Evolutionary conservation across 768 basidiomycete genomes (phyloP).

Genomic region (Candolleomyces eurysporus): DNA sequence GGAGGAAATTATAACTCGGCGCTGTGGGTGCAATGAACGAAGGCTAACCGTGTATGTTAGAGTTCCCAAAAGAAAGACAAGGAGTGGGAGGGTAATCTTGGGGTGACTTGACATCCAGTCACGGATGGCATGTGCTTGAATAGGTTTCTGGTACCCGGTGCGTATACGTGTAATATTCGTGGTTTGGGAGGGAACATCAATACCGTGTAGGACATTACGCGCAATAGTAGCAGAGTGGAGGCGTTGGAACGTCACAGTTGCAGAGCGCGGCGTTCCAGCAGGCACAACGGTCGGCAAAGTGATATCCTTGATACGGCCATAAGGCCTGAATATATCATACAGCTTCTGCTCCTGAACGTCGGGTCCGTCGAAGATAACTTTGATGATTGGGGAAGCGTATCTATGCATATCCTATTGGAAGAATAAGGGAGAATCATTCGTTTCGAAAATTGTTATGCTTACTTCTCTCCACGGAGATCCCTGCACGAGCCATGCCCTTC

Average conservation of each 20-base stretch:
- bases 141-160: constrained; percentile 58
- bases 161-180: constrained; percentile 39
- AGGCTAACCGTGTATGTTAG: constrained; percentile 78
- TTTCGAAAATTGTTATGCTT: constrained; percentile 9
- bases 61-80: constrained; percentile 87
- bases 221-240: constrained; percentile 75
- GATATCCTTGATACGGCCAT: constrained; percentile 75
- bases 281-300: constrained; percentile 56
- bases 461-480: constrained; percentile 85
- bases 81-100: constrained; percentile 72
- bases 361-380: constrained; percentile 85
- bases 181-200: constrained; percentile 31
- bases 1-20: background rate
- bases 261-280: constrained; percentile 63
- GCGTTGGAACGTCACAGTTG: constrained; percentile 59
- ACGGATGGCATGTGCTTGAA: constrained; percentile 64
- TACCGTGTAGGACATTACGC: constrained; percentile 76
- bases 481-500: constrained; percentile 68
- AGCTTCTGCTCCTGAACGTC: constrained; percentile 80
- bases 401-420: constrained; percentile 73
- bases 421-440: background rate
- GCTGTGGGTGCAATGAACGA: background rate
- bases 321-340: constrained; percentile 76
- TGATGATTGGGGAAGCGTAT: constrained; percentile 70
- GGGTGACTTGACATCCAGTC: constrained; percentile 89